A percentile compares a stretch with the other conserved stretches of the same genome.
These are phyloP conservation scores for Neophaeococcomyces aloes DNA, from an alignment of 2,329 filamentous ascomycete species.

Conservation along the genomic window DNA sequence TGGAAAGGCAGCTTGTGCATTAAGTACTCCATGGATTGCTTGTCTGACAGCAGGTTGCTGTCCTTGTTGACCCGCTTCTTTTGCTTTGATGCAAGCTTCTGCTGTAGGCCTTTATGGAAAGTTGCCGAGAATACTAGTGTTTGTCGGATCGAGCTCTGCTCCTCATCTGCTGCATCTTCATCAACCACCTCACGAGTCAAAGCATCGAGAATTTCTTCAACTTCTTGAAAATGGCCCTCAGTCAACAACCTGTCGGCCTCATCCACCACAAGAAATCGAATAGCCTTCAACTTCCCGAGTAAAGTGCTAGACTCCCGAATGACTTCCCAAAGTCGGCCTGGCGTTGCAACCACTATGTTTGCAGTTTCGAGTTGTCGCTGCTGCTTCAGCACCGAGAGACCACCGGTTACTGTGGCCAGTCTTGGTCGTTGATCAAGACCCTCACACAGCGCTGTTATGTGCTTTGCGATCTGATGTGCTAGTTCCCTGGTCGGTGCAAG, in stretches of 20 bases:
- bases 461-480: slow-evolving; percentile 79
- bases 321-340: slow-evolving; percentile 89
- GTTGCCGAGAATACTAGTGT: slow-evolving; percentile 95
- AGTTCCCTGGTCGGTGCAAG: slow-evolving; percentile 87
- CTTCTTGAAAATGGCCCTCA: slow-evolving; percentile 90
- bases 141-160: slow-evolving; percentile 49
- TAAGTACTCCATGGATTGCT: slow-evolving; percentile 84
- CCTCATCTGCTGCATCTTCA: slow-evolving; percentile 37
- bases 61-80: slow-evolving; percentile 40
- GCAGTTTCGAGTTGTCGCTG: slow-evolving; percentile 72
- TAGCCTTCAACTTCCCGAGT: slow-evolving; percentile 57
- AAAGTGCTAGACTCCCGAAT: slow-evolving; percentile 64
- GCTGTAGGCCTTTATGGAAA: slow-evolving; percentile 81
- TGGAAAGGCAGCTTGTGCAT: slow-evolving; percentile 77
- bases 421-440: slow-evolving; percentile 49
- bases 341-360: slow-evolving; percentile 87
- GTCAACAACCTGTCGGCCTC: slow-evolving; percentile 88
- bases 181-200: slow-evolving; percentile 54
- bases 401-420: slow-evolving; percentile 83
- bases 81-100: slow-evolving; percentile 70
- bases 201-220: slow-evolving; percentile 73
- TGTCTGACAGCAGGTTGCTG: slow-evolving; percentile 51
- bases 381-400: slow-evolving; percentile 89
- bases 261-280: slow-evolving; percentile 79
- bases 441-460: slow-evolving; percentile 65